Base-by-base conservation (phyloP, 192 early-diverging fungal species). In the Coemansia sp. region DNA sequence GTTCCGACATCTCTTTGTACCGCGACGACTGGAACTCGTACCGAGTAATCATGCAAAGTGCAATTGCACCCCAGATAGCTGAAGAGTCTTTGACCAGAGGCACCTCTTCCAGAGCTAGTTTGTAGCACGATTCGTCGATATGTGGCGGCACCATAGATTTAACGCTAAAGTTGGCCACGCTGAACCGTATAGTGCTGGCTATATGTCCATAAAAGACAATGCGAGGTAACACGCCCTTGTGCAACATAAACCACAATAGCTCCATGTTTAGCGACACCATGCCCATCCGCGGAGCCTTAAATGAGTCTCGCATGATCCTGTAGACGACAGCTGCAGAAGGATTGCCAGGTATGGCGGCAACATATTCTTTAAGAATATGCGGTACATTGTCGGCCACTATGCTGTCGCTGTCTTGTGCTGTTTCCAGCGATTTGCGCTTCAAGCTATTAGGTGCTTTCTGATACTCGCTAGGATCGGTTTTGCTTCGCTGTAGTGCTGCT, bases 1-100 rank as follows among this genome's bases (percentile, higher is more conserved):
- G 70, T 50, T 50, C 20, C 3, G 48, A 55, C 70, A 72, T 72
- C 55, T 72, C 62, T 21, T 61, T 62, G 50, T 72, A 72, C 14
- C 70, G 42, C 50, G 63, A 46, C 45, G 70, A 72, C 55, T 72
- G 70, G 63, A 72, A 72, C 59, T 72, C 70, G 55, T 72, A 72
- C 15, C 70, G 53, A 4, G 70, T 43, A 5, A 72, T 30, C 70
- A 72, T 72, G 36, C 70, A 72, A 33, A 72, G 53, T 5, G 59
- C 70, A 10, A 72, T 65, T 3, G 70, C 70, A 11, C 70, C 70
- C 70, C 70, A 72, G 6, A 72, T 36, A 0, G 48, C 70, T 31
- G 63, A 42, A 26, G 54, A 65, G 39, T 55, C 54, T 14, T 59
- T 61, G 39, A 65, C 57, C 11, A 42, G 16, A 33, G 63, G 51